Evolutionary conservation across 2,329 filamentous ascomycete genomes (phyloP), one percentile per base, ranked within the genome.

Genomic region (Mycosphaerella sp.): DNA sequence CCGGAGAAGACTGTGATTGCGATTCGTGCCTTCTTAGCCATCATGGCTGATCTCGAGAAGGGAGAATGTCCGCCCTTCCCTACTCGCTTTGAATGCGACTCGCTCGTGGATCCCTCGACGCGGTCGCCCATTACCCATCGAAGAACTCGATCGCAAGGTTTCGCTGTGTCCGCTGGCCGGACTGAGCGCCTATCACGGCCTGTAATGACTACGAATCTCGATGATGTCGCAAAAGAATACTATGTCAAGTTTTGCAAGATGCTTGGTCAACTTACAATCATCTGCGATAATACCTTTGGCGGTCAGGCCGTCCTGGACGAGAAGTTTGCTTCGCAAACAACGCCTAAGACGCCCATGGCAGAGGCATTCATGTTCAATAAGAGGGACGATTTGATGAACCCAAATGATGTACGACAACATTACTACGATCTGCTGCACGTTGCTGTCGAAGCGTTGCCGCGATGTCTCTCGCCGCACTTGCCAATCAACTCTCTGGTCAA

Each of bases 1-100:
- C 93, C 95, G 0, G 95, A 98, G 67, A 86, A 89, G 64, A 95
- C 96, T 74, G 92, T 97, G n/a, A 87, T 98, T 62, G 93, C 91
- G 2, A 98, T 98, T 59, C 83, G 90, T 59, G 88, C 93, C 2
- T 98, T 97, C 68, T 78, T 98, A 29, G 88, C 87, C 32, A 89
- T 97, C 62, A 92, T 98, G 82, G 81, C 87, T 0, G 93, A 98
- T 69, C 76, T 97, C 26, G 93, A 98, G 70, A 92, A 86, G 59
- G 85, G 86, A 26, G 86, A 91, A 46, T 80, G 83, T 59, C 93
- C 93, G 2, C 87, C 90, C 0, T 96, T 97, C 62, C 93, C 93
- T 1, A 82, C 84, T 44, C 80, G 82, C 9, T 82, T 78, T 59
- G 71, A 74, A 48, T 73, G 72, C 51, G 75, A 77, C 58, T 66